A percentile compares a stretch with the other conserved stretches of the same genome.
phyloP scores from a whole-genome alignment of 139 green algal genomes.

The Tetradesmus lagerheimii region DNA sequence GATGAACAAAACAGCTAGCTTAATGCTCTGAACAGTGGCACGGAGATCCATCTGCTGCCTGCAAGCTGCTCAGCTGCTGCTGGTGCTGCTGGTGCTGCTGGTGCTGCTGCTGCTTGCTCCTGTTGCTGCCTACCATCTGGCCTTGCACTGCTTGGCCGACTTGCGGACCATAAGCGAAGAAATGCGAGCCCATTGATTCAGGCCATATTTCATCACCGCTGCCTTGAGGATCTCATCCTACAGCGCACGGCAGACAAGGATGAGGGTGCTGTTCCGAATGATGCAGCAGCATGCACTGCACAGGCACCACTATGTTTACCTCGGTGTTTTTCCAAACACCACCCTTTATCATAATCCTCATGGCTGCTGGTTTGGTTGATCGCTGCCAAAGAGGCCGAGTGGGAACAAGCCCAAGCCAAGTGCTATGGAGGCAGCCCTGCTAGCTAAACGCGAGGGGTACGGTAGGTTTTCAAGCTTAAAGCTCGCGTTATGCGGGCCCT shows the following conservation, averaged over 20 bases:
- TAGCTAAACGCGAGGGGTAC: background rate
- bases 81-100: background rate
- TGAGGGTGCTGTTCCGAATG: background rate
- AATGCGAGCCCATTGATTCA: conserved; percentile 94
- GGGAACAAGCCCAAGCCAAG: background rate
- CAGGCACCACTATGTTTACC: conserved; percentile 51
- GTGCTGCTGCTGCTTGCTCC: background rate
- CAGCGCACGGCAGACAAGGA: background rate
- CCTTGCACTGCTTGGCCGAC: conserved; percentile 99
- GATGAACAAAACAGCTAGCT: background rate
- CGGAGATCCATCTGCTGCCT: background rate
- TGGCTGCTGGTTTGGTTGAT: conserved; percentile 43
- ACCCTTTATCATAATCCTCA: conserved; percentile 96
- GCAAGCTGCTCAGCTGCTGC: background rate
- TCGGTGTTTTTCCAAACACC: conserved; percentile 99
- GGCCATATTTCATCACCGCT: conserved; percentile 99
- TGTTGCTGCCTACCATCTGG: conserved; percentile 86
- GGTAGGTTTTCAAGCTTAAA: too few relatives aligned
- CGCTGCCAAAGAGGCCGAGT: background rate
- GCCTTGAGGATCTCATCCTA: conserved; percentile 99
- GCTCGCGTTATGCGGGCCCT: too few relatives aligned
- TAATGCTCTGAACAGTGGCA: background rate
- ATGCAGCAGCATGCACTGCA: background rate
- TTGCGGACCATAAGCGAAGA: conserved; percentile 98
- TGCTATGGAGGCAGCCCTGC: too few relatives aligned